Percentiles rank a stretch among this genome's conserved stretches.
Conservation (phyloP, 2,329 filamentous ascomycete species). For the Colletotrichum sp. region DNA sequence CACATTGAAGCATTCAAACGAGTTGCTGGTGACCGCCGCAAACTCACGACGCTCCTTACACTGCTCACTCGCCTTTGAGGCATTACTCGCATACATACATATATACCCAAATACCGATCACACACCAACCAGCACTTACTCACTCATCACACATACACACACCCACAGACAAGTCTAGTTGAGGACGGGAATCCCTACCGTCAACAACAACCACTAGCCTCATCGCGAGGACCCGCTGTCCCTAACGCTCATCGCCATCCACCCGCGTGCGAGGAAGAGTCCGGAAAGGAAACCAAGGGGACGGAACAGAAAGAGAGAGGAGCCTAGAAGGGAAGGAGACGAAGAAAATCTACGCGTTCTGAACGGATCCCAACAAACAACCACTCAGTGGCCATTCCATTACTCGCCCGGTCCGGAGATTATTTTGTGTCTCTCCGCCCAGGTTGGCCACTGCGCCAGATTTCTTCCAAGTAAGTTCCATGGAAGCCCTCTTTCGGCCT, state of each 20-base stretch:
- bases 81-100: constrained; percentile 24
- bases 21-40: constrained; percentile 39
- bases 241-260: constrained; percentile 34
- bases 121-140: neutral
- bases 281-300: neutral
- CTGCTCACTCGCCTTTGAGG: constrained; percentile 24
- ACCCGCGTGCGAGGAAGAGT: neutral
- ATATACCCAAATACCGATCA: neutral
- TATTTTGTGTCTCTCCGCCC: constrained; percentile 27
- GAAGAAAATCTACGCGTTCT: constrained; percentile 38
- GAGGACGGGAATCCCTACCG: constrained; percentile 28
- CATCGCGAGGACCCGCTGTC: constrained; percentile 43
- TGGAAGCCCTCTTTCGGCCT: constrained; percentile 32
- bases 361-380: constrained; percentile 27
- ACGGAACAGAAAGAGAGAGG: neutral
- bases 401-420: constrained; percentile 32
- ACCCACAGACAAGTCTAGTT: neutral
- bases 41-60: constrained; percentile 49
- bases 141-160: neutral
- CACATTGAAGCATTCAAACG: constrained; percentile 40
- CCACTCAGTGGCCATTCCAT: constrained; percentile 23
- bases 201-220: constrained; percentile 30
- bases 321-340: constrained; percentile 1
- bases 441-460: constrained; percentile 36
- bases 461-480: constrained; percentile 45